Conservation (phyloP, 1,284 basidiomycete genomes). For the Grifola frondosa region DNA sequence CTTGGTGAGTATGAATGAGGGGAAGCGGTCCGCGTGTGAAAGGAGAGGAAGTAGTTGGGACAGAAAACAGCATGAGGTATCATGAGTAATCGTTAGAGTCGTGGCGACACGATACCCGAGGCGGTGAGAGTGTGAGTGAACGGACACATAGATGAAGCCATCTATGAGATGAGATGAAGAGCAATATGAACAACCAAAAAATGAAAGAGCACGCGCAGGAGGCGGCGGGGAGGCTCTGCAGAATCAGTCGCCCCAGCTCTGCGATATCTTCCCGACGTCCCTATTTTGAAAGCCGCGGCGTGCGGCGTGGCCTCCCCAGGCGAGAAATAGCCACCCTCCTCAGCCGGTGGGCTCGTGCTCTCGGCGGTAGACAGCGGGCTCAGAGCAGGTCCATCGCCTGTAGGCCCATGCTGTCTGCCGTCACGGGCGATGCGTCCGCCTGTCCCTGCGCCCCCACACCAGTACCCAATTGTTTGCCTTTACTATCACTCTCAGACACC, state of each 20-base stretch:
- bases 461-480: no score
- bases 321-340: no score
- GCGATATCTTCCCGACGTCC: conserved; percentile 31
- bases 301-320: conserved; percentile 6
- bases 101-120: conserved; percentile 5
- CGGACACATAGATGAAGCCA: no score
- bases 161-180: neutral
- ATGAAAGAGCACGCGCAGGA: neutral
- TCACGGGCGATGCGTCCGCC: no score
- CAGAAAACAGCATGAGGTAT: conserved; percentile 3
- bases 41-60: neutral
- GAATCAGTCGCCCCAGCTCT: conserved; percentile 34
- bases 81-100: conserved; percentile 14
- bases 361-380: no score
- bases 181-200: neutral
- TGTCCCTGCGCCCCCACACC: no score
- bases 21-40: conserved; percentile 6
- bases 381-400: no score
- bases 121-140: no score
- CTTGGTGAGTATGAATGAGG: conserved; percentile 1
- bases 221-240: neutral
- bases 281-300: conserved; percentile 24
- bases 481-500: no score
- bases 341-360: no score
- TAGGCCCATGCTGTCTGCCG: no score